phyloP scores from a whole-genome alignment of 352 stramenopile genomes.

The Elongisporangium anandrum region DNA sequence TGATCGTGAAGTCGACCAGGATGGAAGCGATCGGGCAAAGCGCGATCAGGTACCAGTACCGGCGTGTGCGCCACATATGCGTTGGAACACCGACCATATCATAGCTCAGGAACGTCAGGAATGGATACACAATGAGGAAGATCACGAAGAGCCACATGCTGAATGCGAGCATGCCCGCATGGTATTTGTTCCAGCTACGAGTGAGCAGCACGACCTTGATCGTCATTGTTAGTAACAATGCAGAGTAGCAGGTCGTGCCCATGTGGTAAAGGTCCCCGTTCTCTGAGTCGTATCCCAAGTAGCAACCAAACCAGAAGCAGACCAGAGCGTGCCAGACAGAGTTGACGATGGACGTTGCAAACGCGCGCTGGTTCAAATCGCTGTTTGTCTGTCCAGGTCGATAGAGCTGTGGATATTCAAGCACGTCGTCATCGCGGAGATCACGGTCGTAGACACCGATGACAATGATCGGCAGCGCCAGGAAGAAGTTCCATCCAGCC shows the following conservation, averaged over 20 bases:
- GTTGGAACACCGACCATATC: conserved; percentile 57
- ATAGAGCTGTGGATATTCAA: conserved; percentile 57
- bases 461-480: conserved; percentile 85
- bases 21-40: conserved; percentile 43
- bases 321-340: conserved; percentile 46
- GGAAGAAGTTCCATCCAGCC: conserved; percentile 85
- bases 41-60: conserved; percentile 56
- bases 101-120: conserved; percentile 63
- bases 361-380: conserved; percentile 59
- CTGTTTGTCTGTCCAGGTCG: conserved; percentile 35
- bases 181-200: conserved; percentile 63
- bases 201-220: conserved; percentile 64
- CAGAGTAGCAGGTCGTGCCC: conserved; percentile 65
- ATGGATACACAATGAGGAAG: conserved; percentile 60
- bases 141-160: conserved; percentile 55
- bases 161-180: conserved; percentile 43
- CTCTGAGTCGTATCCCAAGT: conserved; percentile 8
- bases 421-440: conserved; percentile 37
- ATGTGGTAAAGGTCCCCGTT: conserved; percentile 26
- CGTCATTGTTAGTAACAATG: conserved; percentile 64
- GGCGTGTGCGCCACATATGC: conserved; percentile 30
- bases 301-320: conserved; percentile 45
- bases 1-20: conserved; percentile 34
- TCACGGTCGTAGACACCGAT: conserved; percentile 77
- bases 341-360: conserved; percentile 48